Evolutionary conservation across 768 basidiomycete genomes (phyloP).

Genomic region (Cystofilobasidium bisporidii): DNA sequence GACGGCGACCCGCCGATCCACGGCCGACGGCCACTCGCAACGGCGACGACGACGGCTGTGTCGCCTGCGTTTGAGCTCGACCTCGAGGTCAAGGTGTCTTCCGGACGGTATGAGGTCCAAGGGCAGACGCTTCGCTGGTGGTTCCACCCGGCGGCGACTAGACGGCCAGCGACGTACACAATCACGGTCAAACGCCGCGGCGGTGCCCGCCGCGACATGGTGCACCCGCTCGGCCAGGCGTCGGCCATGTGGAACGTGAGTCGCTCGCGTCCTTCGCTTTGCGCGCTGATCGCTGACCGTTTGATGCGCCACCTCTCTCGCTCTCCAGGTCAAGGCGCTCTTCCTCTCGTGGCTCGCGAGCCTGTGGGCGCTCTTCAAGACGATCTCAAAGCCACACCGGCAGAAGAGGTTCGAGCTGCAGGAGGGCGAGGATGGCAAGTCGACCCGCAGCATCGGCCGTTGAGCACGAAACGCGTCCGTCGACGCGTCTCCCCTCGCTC

Average conservation of each 20-base stretch:
- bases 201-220: slow-evolving; percentile 41
- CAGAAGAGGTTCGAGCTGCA: background rate
- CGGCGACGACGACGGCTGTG: slow-evolving; percentile 1
- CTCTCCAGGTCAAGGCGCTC: background rate
- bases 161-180: slow-evolving; percentile 37
- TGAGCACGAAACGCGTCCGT: no score
- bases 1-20: no score
- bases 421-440: background rate
- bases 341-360: background rate
- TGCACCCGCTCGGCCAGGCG: background rate
- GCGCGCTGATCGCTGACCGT: background rate
- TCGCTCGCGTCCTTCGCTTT: background rate
- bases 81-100: slow-evolving; percentile 40
- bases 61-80: slow-evolving; percentile 37
- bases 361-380: background rate
- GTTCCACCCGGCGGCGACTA: slow-evolving; percentile 16
- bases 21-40: background rate
- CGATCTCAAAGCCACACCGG: background rate
- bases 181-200: slow-evolving; percentile 45
- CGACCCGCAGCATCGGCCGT: background rate
- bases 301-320: background rate
- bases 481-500: no score
- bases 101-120: slow-evolving; percentile 26
- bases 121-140: slow-evolving; percentile 32
- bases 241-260: background rate